A percentile compares a stretch with the other conserved stretches of the same genome.
Evolutionary conservation across 208 protist genomes (phyloP).

Genomic region (Naegleria gruberi): DNA sequence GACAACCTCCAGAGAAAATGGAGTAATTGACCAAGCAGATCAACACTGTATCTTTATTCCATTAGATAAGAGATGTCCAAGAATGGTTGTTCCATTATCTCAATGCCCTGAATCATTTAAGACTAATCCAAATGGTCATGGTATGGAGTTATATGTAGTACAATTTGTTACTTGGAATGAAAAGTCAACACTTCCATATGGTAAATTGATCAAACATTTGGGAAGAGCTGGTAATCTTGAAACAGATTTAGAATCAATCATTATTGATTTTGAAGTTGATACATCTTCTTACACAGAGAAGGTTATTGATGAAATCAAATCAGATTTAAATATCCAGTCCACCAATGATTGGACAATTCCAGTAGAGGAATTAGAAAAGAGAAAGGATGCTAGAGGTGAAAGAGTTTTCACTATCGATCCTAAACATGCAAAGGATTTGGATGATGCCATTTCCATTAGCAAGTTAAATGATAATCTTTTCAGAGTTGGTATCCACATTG

Average conservation of each 20-base stretch:
- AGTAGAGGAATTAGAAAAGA: background rate
- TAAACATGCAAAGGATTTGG: constrained; percentile 24
- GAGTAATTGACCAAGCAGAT: background rate
- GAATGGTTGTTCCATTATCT: background rate
- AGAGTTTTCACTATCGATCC: constrained; percentile 23
- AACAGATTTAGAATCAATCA: background rate
- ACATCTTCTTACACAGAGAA: background rate
- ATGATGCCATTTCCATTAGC: constrained; percentile 28
- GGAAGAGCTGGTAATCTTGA: background rate
- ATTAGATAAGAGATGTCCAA: constrained; percentile 6
- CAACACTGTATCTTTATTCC: constrained; percentile 4
- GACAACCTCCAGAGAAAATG: background rate
- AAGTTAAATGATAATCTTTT: background rate
- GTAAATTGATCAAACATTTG: background rate
- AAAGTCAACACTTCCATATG: background rate
- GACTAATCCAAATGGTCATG: too few relatives aligned
- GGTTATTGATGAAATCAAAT: background rate
- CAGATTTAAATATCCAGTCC: background rate
- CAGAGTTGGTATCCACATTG: constrained; percentile 30
- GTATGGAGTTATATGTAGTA: background rate
- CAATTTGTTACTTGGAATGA: background rate
- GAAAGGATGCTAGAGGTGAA: background rate
- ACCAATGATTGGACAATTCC: background rate
- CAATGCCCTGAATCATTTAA: background rate
- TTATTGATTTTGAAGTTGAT: constrained; percentile 11